Conservation (phyloP, 2,329 filamentous ascomycete genomes). For the Dactylellina parvicollis region DNA sequence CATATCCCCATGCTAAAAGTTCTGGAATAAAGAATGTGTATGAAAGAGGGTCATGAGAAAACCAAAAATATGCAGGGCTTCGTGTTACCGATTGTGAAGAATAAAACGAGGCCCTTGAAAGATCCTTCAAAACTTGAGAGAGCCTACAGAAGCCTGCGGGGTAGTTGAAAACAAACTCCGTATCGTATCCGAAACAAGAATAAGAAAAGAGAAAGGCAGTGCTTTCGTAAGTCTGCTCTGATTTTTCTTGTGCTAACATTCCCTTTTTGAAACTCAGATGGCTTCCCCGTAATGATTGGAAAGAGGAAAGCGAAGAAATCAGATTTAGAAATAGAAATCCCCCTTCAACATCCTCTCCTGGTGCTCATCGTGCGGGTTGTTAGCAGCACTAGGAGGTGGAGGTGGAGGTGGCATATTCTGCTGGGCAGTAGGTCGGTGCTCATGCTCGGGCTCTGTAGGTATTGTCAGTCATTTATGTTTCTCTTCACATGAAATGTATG, state of each 20-base stretch:
- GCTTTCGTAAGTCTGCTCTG: too few species aligned
- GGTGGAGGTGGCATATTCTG: conserved; percentile 60
- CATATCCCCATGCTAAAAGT: too few species aligned
- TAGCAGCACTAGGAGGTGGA: conserved; percentile 61
- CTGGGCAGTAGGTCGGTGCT: conserved; percentile 28
- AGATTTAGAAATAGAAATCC: conserved; percentile 84
- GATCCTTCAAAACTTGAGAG: neutral
- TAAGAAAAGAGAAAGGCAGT: neutral
- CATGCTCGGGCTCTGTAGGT: conserved; percentile 55
- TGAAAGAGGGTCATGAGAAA: too few species aligned
- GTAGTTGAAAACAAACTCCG: neutral
- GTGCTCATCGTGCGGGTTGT: conserved; percentile 84
- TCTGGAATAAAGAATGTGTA: too few species aligned
- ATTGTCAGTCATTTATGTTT: conserved; percentile 60
- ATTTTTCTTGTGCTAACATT: too few species aligned
- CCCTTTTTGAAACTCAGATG: too few species aligned
- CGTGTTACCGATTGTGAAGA: neutral
- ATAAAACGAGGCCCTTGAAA: neutral
- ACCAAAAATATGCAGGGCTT: too few species aligned
- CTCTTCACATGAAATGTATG: conserved; percentile 60
- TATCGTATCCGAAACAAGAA: neutral
- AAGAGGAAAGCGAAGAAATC: neutral
- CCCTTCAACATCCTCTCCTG: conserved; percentile 97
- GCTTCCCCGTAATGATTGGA: neutral
- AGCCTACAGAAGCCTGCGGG: neutral